Evolutionary conservation across 176 grass and related monocot species (phyloP).

Genomic region (Eleusine coracana): DNA sequence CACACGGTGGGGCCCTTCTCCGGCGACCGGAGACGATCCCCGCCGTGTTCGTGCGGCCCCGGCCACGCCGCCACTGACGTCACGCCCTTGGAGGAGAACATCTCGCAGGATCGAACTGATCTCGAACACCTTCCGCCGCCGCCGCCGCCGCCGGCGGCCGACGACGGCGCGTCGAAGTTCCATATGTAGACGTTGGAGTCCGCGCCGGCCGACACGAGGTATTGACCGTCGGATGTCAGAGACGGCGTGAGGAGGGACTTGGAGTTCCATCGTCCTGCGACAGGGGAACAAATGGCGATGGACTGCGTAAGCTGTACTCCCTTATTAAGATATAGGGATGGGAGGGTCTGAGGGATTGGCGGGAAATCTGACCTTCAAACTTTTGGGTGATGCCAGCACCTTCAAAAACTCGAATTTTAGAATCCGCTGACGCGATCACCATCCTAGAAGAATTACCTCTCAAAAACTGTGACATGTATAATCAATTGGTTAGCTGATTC

Average conservation of each 20-base stretch:
- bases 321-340: not conserved
- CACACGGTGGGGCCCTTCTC: conserved; percentile 20
- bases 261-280: conserved; percentile 53
- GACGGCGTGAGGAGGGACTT: conserved; percentile 53
- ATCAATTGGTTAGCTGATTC: not conserved
- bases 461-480: conserved; percentile 42
- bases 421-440: conserved; percentile 59
- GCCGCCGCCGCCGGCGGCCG: not conserved
- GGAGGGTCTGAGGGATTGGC: not conserved
- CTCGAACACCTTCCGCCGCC: not conserved
- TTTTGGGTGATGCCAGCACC: conserved; percentile 46
- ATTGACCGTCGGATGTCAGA: conserved; percentile 59
- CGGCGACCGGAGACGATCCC: not conserved
- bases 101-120: conserved; percentile 50
- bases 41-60: conserved; percentile 17
- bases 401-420: conserved; percentile 56
- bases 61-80: conserved; percentile 62
- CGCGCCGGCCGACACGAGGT: conserved; percentile 57
- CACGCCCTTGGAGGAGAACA: conserved; percentile 56
- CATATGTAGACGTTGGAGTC: conserved; percentile 75
- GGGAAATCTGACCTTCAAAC: conserved; percentile 65
- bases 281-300: not conserved
- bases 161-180: conserved; percentile 33
- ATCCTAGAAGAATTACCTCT: conserved; percentile 33
- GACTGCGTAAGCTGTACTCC: not conserved